These are phyloP conservation scores for Blastocystis sp. DNA, from an alignment of 352 stramenopile genomes.

Conservation along the genomic window DNA sequence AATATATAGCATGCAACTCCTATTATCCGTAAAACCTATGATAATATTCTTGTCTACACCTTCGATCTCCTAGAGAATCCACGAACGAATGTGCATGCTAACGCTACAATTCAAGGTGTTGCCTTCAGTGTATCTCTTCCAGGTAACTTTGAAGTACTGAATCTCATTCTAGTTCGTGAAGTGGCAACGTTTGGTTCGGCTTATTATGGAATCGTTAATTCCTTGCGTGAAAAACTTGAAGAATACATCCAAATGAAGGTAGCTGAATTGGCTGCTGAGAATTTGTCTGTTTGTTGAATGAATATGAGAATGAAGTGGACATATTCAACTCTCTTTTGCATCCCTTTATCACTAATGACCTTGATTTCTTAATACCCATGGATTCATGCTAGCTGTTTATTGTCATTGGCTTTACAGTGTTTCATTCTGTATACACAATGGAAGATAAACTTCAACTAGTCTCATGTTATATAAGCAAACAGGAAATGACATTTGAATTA, in stretches of 20 bases:
- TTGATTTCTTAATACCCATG: not conserved
- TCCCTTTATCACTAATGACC: not conserved
- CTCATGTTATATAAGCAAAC: conserved; percentile 99
- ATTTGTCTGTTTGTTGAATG: conserved; percentile 14
- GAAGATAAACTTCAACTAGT: conserved; percentile 92
- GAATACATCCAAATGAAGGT: conserved; percentile 54
- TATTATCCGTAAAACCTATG: conserved; percentile 62
- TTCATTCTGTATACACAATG: conserved; percentile 84
- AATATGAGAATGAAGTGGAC: not conserved
- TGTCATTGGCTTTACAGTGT: conserved; percentile 91
- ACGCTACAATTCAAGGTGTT: conserved; percentile 50
- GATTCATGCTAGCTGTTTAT: conserved; percentile 79
- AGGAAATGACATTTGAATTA: conserved; percentile 94
- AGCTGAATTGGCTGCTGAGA: conserved; percentile 24
- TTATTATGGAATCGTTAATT: conserved; percentile 66
- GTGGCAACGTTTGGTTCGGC: conserved; percentile 54
- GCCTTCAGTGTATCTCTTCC: conserved; percentile 57
- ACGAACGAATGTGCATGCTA: conserved; percentile 41
- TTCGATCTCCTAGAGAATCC: conserved; percentile 67
- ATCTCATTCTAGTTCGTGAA: not conserved
- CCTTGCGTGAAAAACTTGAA: conserved; percentile 42
- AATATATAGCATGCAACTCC: conserved; percentile 21
- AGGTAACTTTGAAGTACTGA: not conserved
- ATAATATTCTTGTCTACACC: conserved; percentile 67
- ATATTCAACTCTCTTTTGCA: not conserved